Percentiles rank a stretch among this genome's conserved stretches.
Evolutionary conservation across 2,329 filamentous ascomycete genomes (phyloP).

Genomic region (Alternaria sp.): DNA sequence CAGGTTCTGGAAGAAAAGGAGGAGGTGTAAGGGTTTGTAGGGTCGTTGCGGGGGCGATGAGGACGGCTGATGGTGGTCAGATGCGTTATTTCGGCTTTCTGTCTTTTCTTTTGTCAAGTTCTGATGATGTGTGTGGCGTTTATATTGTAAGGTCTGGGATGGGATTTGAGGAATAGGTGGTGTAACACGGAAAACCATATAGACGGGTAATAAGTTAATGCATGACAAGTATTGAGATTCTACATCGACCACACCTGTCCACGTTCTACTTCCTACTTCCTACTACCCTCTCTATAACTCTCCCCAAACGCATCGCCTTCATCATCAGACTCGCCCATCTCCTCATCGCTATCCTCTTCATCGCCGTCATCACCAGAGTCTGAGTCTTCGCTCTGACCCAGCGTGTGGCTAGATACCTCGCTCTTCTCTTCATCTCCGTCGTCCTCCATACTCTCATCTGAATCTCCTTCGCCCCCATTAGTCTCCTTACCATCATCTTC

Average conservation of each 20-base stretch:
- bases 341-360: neutral
- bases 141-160: no score
- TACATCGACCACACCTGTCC: no score
- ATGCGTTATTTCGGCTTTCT: neutral
- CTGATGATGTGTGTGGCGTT: neutral
- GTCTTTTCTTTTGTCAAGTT: neutral
- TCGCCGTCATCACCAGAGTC: neutral
- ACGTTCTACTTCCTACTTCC: neutral
- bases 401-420: neutral
- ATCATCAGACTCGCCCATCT: neutral
- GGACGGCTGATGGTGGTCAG: neutral
- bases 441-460: neutral
- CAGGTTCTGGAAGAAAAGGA: neutral
- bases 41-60: neutral
- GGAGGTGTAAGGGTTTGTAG: neutral
- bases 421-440: rapidly evolving
- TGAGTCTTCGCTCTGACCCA: neutral
- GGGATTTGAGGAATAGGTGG: no score
- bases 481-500: rapidly evolving
- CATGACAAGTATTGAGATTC: rapidly evolving
- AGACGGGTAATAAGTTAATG: neutral
- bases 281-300: neutral
- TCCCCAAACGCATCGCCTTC: neutral
- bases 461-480: neutral
- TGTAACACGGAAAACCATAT: neutral